Percentiles rank a stretch among this genome's conserved stretches.
Conservation (phyloP, 345 rosid species). For the Raphanus sativus region DNA sequence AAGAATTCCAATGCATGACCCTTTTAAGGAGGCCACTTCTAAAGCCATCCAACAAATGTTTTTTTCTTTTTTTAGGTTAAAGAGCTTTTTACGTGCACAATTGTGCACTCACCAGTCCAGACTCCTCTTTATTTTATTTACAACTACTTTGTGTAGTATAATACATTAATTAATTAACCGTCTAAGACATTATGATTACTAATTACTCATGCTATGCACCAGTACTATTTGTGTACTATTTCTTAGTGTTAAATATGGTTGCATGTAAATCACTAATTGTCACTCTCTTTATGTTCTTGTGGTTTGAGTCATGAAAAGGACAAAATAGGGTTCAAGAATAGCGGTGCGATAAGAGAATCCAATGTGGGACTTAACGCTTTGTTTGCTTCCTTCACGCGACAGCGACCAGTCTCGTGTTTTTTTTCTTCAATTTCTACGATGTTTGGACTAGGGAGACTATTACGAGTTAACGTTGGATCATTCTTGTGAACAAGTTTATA, state of each 20-base stretch:
- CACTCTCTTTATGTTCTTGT: slow-evolving; percentile 28
- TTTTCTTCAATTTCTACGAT: not conserved
- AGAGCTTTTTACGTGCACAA: slow-evolving; percentile 35
- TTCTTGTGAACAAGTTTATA: slow-evolving; percentile 31
- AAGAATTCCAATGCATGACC: slow-evolving; percentile 15
- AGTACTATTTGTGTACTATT: not conserved
- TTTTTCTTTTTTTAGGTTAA: slow-evolving; percentile 13
- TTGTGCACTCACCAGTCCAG: slow-evolving; percentile 3
- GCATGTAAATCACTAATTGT: slow-evolving; percentile 21
- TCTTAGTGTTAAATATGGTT: slow-evolving; percentile 8
- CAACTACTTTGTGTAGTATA: slow-evolving; percentile 13
- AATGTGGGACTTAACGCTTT: slow-evolving; percentile 46
- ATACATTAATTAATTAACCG: slow-evolving; percentile 10
- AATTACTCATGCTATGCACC: slow-evolving; percentile 29
- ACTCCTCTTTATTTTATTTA: slow-evolving; percentile 16
- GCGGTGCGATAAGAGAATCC: slow-evolving; percentile 48
- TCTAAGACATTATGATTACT: slow-evolving; percentile 24
- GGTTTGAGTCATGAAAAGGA: slow-evolving; percentile 37
- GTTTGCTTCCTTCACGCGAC: slow-evolving; percentile 28
- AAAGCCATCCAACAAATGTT: slow-evolving; percentile 32
- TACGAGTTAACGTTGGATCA: slow-evolving; percentile 10
- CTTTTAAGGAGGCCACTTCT: slow-evolving; percentile 37
- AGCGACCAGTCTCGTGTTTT: slow-evolving; percentile 28
- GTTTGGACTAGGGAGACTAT: not conserved
- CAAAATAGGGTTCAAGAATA: slow-evolving; percentile 33